phyloP scores from a whole-genome alignment of 805 yeast genomes.

The Lachancea nothofagi region DNA sequence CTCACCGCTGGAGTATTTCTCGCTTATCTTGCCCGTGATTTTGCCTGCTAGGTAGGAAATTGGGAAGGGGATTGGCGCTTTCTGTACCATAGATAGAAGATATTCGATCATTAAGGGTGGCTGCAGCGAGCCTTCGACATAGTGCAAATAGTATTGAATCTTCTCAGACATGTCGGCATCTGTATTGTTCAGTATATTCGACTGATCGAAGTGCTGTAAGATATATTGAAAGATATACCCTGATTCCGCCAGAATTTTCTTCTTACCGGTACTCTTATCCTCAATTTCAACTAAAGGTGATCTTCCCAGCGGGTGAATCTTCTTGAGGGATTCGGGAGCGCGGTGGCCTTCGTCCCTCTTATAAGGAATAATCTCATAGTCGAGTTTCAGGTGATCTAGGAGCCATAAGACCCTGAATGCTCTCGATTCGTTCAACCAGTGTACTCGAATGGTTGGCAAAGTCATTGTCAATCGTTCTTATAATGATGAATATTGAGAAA shows the following conservation, averaged over 20 bases:
- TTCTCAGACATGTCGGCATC: constrained; percentile 37
- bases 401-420: constrained; percentile 59
- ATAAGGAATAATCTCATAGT: constrained; percentile 50
- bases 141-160: constrained; percentile 49
- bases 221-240: constrained; percentile 54
- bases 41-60: constrained; percentile 39
- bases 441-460: constrained; percentile 17
- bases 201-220: constrained; percentile 43
- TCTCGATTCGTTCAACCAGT: constrained; percentile 41
- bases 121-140: constrained; percentile 59
- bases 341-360: constrained; percentile 44
- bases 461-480: neutral
- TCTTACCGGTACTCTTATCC: constrained; percentile 28
- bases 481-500: too few species aligned
- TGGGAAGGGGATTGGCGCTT: constrained; percentile 42
- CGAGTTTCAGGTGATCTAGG: constrained; percentile 52
- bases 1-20: constrained; percentile 46
- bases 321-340: constrained; percentile 45
- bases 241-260: constrained; percentile 46
- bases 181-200: constrained; percentile 35
- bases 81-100: constrained; percentile 36
- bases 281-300: constrained; percentile 52
- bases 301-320: constrained; percentile 59
- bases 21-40: constrained; percentile 43
- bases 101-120: constrained; percentile 39